A percentile compares a stretch with the other conserved stretches of the same genome.
These are phyloP conservation scores for Usnea hakonensis DNA, from an alignment of 495 filamentous ascomycete species.

Conservation along the genomic window DNA sequence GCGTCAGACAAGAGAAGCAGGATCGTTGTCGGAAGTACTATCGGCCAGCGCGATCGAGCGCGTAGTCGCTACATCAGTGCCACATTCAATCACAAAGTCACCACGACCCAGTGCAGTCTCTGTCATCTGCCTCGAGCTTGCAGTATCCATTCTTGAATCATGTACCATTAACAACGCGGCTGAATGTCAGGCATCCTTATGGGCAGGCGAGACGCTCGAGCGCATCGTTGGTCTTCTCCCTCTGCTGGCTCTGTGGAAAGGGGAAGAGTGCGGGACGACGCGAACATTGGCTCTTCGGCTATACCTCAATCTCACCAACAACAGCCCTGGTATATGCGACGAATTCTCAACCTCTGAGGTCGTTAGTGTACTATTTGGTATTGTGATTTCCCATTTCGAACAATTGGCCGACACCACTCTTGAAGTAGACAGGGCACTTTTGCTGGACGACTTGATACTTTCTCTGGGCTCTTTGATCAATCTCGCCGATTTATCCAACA, in stretches of 20 bases:
- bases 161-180: slow-evolving; percentile 35
- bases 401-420: slow-evolving; percentile 35
- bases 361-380: slow-evolving; percentile 47
- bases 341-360: slow-evolving; percentile 53
- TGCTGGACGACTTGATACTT: slow-evolving; percentile 67
- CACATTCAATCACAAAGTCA: not conserved
- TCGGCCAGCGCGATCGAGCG: slow-evolving; percentile 41
- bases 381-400: slow-evolving; percentile 38
- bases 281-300: slow-evolving; percentile 52
- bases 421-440: slow-evolving; percentile 38
- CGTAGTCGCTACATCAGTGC: slow-evolving; percentile 43
- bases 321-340: slow-evolving; percentile 58
- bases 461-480: slow-evolving; percentile 83
- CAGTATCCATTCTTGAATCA: slow-evolving; percentile 59
- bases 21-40: slow-evolving; percentile 43
- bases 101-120: not conserved
- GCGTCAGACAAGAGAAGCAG: slow-evolving; percentile 42
- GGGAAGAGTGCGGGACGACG: slow-evolving; percentile 16
- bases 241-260: slow-evolving; percentile 10
- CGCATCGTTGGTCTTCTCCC: slow-evolving; percentile 19
- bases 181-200: slow-evolving; percentile 23
- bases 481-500: slow-evolving; percentile 66
- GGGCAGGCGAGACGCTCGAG: slow-evolving; percentile 16
- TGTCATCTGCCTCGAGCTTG: slow-evolving; percentile 22
- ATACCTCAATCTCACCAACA: slow-evolving; percentile 81